phyloP scores from a whole-genome alignment of 2,329 filamentous ascomycete species.

The Chaetothyriales sp. region DNA sequence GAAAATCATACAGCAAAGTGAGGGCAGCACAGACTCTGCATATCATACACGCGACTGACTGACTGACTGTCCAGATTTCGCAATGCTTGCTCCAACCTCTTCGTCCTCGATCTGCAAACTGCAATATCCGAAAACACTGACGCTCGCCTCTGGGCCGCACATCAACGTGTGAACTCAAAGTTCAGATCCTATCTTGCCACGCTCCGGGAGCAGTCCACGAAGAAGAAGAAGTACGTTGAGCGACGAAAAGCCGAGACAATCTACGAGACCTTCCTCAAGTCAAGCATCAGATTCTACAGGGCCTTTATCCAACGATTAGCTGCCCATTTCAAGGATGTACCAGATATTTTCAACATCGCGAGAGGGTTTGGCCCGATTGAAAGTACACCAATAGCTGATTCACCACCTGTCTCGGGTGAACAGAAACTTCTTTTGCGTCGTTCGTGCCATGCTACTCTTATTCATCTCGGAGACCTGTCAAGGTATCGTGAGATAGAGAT shows the following conservation, averaged over 20 bases:
- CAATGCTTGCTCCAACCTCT: conserved; percentile 11
- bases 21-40: background rate
- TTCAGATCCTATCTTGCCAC: conserved; percentile 54
- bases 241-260: conserved; percentile 66
- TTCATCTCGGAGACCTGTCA: conserved; percentile 78
- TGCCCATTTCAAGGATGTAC: conserved; percentile 40
- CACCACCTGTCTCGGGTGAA: conserved; percentile 32
- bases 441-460: conserved; percentile 68
- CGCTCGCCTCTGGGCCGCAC: conserved; percentile 59
- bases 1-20: conserved; percentile 13
- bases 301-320: conserved; percentile 67
- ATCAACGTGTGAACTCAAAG: conserved; percentile 60
- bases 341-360: conserved; percentile 44
- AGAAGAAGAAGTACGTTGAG: conserved; percentile 42
- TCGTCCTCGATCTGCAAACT: conserved; percentile 19
- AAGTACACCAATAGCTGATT: conserved; percentile 30
- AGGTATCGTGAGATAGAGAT: conserved; percentile 67
- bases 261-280: conserved; percentile 74
- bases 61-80: conserved; percentile 11
- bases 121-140: conserved; percentile 52
- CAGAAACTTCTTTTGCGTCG: conserved; percentile 46
- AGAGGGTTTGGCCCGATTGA: conserved; percentile 34
- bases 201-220: conserved; percentile 35
- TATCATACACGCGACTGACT: conserved; percentile 5
- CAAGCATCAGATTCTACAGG: conserved; percentile 76